A percentile compares a stretch with the other conserved stretches of the same genome.
Conservation (phyloP, 139 green algal genomes). For the Tetratostichococcus sp. region DNA sequence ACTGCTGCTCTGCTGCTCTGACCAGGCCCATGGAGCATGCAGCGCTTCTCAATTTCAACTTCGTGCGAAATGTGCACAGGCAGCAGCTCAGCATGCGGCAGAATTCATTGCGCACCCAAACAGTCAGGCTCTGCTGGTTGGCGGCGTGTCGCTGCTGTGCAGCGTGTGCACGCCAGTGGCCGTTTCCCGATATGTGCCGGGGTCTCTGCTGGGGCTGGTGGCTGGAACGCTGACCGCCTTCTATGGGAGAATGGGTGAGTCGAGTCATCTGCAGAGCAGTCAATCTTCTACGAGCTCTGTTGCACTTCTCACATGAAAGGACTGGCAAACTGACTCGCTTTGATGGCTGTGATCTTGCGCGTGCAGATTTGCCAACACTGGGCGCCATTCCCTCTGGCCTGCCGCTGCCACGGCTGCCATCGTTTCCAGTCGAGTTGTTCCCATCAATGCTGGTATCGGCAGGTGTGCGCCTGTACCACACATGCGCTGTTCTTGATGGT, state of each 20-base stretch:
- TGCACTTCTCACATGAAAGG: no score
- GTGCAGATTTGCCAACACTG: conserved; percentile 16
- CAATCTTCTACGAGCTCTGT: no score
- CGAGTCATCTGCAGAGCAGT: no score
- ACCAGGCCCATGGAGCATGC: no score
- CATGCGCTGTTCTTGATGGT: no score
- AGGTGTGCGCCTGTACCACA: neutral
- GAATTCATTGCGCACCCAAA: conserved; percentile 4
- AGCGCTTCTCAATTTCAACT: no score
- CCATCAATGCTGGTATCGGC: neutral
- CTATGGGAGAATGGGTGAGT: neutral
- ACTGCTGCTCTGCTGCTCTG: no score
- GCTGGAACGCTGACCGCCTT: conserved; percentile 13
- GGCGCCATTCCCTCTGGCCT: conserved; percentile 22
- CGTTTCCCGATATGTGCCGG: conserved; percentile 10
- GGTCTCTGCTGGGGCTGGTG: conserved; percentile 15
- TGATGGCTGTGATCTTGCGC: no score
- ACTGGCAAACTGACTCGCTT: no score
- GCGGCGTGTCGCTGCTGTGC: conserved; percentile 11
- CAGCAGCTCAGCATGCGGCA: neutral
- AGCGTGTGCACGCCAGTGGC: conserved; percentile 16
- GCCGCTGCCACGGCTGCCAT: conserved; percentile 1
- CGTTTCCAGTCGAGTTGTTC: conserved; percentile 7
- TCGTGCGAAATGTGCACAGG: no score
- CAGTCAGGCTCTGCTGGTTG: conserved; percentile 11